A percentile compares a stretch with the other conserved stretches of the same genome.
Evolutionary conservation across 768 basidiomycete genomes (phyloP).

Genomic region (Boletus vinaceobasis): DNA sequence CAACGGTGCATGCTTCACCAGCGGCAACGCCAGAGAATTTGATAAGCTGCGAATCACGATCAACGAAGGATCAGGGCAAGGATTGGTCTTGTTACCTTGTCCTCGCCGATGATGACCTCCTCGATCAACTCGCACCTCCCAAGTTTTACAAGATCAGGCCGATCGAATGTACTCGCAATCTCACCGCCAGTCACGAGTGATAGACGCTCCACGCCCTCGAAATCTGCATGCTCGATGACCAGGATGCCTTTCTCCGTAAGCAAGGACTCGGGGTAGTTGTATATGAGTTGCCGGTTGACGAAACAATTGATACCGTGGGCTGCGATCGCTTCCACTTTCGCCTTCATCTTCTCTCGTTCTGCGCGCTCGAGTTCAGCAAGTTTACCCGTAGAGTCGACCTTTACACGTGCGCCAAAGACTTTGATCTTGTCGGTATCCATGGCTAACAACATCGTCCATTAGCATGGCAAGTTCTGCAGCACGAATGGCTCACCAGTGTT

Average conservation of each 20-base stretch:
- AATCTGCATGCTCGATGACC: slow-evolving; percentile 98
- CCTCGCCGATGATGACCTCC: slow-evolving; percentile 99
- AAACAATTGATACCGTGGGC: slow-evolving; percentile 95
- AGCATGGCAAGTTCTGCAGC: not conserved
- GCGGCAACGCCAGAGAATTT: slow-evolving; percentile 99
- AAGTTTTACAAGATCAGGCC: slow-evolving; percentile 88
- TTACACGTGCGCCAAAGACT: slow-evolving; percentile 94
- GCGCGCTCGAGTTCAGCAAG: slow-evolving; percentile 97
- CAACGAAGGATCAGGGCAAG: not conserved
- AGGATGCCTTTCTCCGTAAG: slow-evolving; percentile 94
- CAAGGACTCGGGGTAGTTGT: slow-evolving; percentile 97
- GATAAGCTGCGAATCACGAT: slow-evolving; percentile 64
- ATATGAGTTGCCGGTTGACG: slow-evolving; percentile 97
- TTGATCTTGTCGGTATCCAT: slow-evolving; percentile 99
- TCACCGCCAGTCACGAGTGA: slow-evolving; percentile 97
- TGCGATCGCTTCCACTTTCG: slow-evolving; percentile 93
- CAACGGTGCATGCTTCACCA: slow-evolving; percentile 96
- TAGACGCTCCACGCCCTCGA: slow-evolving; percentile 95
- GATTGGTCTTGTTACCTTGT: slow-evolving; percentile 61
- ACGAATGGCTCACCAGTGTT: slow-evolving; percentile 77
- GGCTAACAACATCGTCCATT: slow-evolving; percentile 44
- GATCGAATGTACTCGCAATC: slow-evolving; percentile 93
- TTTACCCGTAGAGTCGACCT: slow-evolving; percentile 95
- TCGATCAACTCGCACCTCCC: slow-evolving; percentile 94
- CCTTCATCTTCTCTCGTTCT: slow-evolving; percentile 99